Evolutionary conservation across 495 filamentous ascomycete genomes (phyloP).

Genomic region (Penicillium cinerascens): DNA sequence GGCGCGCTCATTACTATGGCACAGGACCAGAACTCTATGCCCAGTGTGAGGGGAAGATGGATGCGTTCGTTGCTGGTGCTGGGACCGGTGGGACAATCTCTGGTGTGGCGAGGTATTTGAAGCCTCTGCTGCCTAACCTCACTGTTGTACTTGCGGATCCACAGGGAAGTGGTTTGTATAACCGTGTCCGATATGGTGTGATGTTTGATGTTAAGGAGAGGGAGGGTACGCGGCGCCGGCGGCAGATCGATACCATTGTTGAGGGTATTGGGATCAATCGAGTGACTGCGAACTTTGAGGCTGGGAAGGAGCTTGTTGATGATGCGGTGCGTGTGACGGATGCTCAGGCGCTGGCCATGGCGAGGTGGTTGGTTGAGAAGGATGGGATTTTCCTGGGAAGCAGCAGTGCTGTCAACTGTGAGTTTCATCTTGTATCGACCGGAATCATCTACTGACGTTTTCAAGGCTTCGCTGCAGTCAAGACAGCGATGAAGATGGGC

Average conservation of each 20-base stretch:
- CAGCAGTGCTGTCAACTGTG: constrained; percentile 92
- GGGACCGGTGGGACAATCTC: constrained; percentile 94
- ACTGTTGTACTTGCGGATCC: constrained; percentile 87
- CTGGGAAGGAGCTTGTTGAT: constrained; percentile 76
- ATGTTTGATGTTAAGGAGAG: constrained; percentile 88
- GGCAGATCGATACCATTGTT: constrained; percentile 93
- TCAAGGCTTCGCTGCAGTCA: constrained; percentile 77
- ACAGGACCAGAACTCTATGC: constrained; percentile 86
- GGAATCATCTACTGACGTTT: neutral
- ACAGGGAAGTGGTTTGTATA: constrained; percentile 89
- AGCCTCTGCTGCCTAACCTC: constrained; percentile 59
- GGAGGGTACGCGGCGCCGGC: constrained; percentile 82
- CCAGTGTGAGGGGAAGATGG: constrained; percentile 72
- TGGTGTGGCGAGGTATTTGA: constrained; percentile 79
- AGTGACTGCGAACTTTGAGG: constrained; percentile 87
- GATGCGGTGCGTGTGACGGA: constrained; percentile 92
- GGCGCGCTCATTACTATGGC: constrained; percentile 70
- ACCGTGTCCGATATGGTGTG: constrained; percentile 84
- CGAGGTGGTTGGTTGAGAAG: constrained; percentile 89
- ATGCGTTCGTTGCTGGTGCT: constrained; percentile 93
- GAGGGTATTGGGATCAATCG: constrained; percentile 96
- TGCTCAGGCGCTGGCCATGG: constrained; percentile 88
- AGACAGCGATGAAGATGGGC: constrained; percentile 69
- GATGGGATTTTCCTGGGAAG: constrained; percentile 95
- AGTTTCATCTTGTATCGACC: constrained; percentile 23